A percentile compares a stretch with the other conserved stretches of the same genome.
phyloP scores from a whole-genome alignment of 83 land plant genomes.

The Isoetes engelmannii region DNA sequence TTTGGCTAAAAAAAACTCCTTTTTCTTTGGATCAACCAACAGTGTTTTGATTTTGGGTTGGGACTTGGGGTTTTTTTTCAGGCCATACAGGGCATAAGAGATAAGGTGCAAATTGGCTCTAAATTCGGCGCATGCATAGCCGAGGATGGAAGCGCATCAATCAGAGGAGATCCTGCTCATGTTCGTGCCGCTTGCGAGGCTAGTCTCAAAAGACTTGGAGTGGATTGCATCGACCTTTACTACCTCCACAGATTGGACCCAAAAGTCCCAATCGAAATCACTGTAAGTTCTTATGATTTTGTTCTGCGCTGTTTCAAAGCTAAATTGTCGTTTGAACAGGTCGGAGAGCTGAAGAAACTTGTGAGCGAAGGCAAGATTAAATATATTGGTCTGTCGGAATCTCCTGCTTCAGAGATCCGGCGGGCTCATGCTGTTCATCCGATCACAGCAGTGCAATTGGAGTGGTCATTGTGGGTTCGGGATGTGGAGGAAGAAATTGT shows the following conservation, averaged over 20 bases:
- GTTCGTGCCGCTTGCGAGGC: constrained; percentile 27
- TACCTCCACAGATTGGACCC: constrained; percentile 31
- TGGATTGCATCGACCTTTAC: constrained; percentile 32
- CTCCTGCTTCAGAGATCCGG: constrained; percentile 19
- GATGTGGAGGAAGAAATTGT: constrained; percentile 26
- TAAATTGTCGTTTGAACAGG: background rate
- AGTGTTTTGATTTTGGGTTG: too few species aligned
- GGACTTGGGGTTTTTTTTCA: background rate
- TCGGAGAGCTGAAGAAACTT: constrained; percentile 33
- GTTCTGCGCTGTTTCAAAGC: too few species aligned
- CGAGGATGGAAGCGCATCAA: background rate
- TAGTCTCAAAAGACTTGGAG: constrained; percentile 26
- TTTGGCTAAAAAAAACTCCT: too few species aligned
- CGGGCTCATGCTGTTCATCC: constrained; percentile 41
- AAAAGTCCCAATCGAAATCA: constrained; percentile 21
- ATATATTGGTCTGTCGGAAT: constrained; percentile 34
- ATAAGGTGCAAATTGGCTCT: constrained; percentile 20
- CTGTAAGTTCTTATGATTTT: constrained; percentile 1
- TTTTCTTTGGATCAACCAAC: too few species aligned
- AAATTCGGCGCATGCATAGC: constrained; percentile 12
- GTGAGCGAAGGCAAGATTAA: constrained; percentile 37
- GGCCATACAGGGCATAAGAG: constrained; percentile 18
- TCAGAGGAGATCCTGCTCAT: constrained; percentile 22
- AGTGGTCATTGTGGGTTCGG: constrained; percentile 35
- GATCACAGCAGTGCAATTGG: constrained; percentile 29